Conservation (phyloP, 2,329 filamentous ascomycete genomes). For the Biscogniauxia sp. region DNA sequence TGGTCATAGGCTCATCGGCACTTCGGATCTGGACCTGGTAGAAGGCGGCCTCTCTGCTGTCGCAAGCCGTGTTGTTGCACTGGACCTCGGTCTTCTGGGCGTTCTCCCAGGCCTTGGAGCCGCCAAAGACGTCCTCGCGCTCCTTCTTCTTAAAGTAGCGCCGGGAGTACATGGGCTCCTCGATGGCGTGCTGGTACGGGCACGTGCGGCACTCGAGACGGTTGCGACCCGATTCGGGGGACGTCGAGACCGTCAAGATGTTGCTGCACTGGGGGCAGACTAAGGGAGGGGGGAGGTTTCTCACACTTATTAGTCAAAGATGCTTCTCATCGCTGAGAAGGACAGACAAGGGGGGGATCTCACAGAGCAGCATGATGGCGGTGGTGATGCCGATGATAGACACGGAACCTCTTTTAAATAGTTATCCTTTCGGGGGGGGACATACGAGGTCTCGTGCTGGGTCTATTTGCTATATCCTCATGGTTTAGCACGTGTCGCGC, state of each 20-base stretch:
- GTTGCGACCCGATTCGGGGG: constrained; percentile 60
- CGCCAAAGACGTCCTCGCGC: constrained; percentile 86
- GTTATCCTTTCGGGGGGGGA: not conserved
- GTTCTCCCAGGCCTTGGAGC: constrained; percentile 85
- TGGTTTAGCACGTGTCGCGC: constrained; percentile 4
- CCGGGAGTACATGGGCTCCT: constrained; percentile 75
- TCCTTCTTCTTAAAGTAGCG: constrained; percentile 84
- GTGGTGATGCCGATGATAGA: not conserved
- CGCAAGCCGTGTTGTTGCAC: constrained; percentile 78
- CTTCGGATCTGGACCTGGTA: constrained; percentile 97
- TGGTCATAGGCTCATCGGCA: constrained; percentile 98
- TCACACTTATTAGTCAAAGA: not conserved
- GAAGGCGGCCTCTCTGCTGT: constrained; percentile 83
- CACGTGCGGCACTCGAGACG: constrained; percentile 94
- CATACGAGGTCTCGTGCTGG: not conserved
- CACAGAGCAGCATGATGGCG: constrained; percentile 65
- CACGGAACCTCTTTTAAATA: not conserved
- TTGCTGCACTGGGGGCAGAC: constrained; percentile 85
- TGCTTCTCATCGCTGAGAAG: not conserved
- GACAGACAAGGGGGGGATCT: constrained; percentile 12
- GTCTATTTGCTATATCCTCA: constrained; percentile 22
- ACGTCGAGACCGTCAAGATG: constrained; percentile 69
- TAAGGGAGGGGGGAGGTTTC: constrained; percentile 36
- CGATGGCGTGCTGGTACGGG: constrained; percentile 84
- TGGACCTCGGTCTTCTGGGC: constrained; percentile 80